A percentile compares a stretch with the other conserved stretches of the same genome.
Conservation (phyloP, 768 basidiomycete species). For the Peribolospora kevripleyi region DNA sequence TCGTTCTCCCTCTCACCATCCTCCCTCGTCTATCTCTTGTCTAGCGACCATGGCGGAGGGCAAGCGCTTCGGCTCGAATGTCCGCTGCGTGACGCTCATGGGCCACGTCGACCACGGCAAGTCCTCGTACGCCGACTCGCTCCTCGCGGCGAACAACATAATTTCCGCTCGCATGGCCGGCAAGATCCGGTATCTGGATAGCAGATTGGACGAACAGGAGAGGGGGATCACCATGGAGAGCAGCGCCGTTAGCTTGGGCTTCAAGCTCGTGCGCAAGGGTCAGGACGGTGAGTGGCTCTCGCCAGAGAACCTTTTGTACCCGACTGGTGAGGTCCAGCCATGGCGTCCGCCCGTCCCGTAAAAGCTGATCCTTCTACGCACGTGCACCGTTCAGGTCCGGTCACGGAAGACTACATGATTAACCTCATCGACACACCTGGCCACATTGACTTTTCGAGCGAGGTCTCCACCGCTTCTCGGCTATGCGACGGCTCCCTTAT, state of each 20-base stretch:
- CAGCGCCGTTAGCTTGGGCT: conserved; percentile 72
- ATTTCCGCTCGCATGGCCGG: conserved; percentile 86
- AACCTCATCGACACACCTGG: conserved; percentile 98
- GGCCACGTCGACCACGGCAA: conserved; percentile 60
- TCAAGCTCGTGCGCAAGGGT: conserved; percentile 44
- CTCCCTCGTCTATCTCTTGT: too few relatives aligned
- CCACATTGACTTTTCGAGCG: conserved; percentile 93
- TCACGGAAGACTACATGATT: conserved; percentile 47
- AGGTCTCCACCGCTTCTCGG: conserved; percentile 81
- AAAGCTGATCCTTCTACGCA: conserved; percentile 5
- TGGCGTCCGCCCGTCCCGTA: too few relatives aligned
- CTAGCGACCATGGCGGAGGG: neutral
- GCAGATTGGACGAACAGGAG: conserved; percentile 88
- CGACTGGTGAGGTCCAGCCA: conserved; percentile 25
- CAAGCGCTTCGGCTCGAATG: neutral
- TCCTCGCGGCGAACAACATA: conserved; percentile 92
- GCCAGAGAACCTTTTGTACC: too few relatives aligned
- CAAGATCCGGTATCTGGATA: conserved; percentile 84
- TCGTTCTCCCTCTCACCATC: too few relatives aligned
- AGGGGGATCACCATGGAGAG: conserved; percentile 98
- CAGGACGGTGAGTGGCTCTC: conserved; percentile 19
- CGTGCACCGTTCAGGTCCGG: conserved; percentile 2
- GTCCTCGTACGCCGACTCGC: conserved; percentile 78
- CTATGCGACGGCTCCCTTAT: conserved; percentile 89
- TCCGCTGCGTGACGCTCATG: conserved; percentile 14